Conservation (phyloP, 805 yeast genomes). For the Candida quercuum region DNA sequence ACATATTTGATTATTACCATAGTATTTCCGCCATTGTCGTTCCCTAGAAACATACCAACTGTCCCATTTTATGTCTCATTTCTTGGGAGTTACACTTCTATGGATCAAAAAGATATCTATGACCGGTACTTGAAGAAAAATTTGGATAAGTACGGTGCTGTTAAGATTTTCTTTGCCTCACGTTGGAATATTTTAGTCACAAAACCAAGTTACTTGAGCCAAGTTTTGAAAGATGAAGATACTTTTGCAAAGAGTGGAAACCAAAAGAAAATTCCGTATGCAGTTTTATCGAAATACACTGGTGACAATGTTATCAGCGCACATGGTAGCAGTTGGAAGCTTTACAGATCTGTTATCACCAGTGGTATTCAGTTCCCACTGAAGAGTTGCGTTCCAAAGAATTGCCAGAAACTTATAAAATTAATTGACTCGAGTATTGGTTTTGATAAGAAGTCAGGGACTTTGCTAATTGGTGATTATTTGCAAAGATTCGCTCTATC, state of each 20-base stretch:
- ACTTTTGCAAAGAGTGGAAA: conserved; percentile 56
- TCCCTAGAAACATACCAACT: conserved; percentile 51
- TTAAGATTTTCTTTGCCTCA: conserved; percentile 53
- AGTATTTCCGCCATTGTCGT: conserved; percentile 41
- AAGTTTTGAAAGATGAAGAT: conserved; percentile 43
- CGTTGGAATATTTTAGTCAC: conserved; percentile 55
- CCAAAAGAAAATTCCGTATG: conserved; percentile 50
- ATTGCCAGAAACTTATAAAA: conserved; percentile 30
- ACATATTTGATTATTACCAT: conserved; percentile 7
- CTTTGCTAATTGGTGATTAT: conserved; percentile 30
- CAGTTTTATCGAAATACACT: conserved; percentile 48
- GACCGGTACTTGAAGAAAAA: conserved; percentile 36
- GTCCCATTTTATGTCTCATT: conserved; percentile 57
- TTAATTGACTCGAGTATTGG: conserved; percentile 20
- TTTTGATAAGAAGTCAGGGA: conserved; percentile 4
- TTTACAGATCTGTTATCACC: conserved; percentile 40
- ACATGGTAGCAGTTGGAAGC: conserved; percentile 47
- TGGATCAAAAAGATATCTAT: conserved; percentile 47
- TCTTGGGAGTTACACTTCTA: conserved; percentile 34
- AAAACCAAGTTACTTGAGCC: conserved; percentile 39
- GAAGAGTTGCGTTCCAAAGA: conserved; percentile 30
- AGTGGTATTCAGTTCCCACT: conserved; percentile 47
- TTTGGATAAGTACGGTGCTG: conserved; percentile 50
- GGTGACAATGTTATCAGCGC: conserved; percentile 60
- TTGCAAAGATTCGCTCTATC: conserved; percentile 43